Base-by-base conservation (phyloP, 2,329 filamentous ascomycete species). In the Fusarium mangiferae region DNA sequence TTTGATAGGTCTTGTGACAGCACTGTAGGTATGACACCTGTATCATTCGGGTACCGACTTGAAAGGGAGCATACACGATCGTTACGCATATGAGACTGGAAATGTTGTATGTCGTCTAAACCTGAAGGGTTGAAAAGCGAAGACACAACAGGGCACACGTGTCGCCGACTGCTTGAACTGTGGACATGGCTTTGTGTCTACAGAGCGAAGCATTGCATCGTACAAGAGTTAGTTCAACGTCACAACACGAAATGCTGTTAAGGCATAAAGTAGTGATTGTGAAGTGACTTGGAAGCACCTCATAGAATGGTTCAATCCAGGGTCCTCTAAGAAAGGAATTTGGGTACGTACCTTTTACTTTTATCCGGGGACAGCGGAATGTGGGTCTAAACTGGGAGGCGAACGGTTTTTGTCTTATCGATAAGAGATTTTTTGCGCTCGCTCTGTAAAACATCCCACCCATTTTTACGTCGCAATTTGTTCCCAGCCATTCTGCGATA, bases 391-490 rank as follows among this genome's bases (percentile, higher is more conserved):
- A 30, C 24, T n/a, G 10, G 28, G 30, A 58, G 41, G 42, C 42
- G 46, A 67, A 55, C 62, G 39, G 35, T 22, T 39, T 35, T 22
- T 33, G 46, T n/a, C 65, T 77, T 81, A 81, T 81, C 80, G 80
- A 82, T 82, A 80, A 81, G 74, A 73, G 70, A 76, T 78, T 77
- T 76, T 70, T 70, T 55, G 36, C 51, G 36, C 63, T 68, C 63
- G 64, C 45, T 67, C 56, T 39, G 54, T 46, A 55, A 59, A 66
- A 63, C 66, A 78, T 76, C 75, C 74, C 72, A 73, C 77, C 70
- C 72, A 68, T 66, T 72, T 75, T 61, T 62, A 55, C 56, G 68
- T 62, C 66, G 67, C 68, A 64, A 68, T 51, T 68, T 72, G 59
- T 68, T 64, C 71, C 66, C 59, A 70, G 66, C 69, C 68, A 73